Evolutionary conservation across 345 rosid species (phyloP).

Genomic region (Psidium friedrichsthalianum): DNA sequence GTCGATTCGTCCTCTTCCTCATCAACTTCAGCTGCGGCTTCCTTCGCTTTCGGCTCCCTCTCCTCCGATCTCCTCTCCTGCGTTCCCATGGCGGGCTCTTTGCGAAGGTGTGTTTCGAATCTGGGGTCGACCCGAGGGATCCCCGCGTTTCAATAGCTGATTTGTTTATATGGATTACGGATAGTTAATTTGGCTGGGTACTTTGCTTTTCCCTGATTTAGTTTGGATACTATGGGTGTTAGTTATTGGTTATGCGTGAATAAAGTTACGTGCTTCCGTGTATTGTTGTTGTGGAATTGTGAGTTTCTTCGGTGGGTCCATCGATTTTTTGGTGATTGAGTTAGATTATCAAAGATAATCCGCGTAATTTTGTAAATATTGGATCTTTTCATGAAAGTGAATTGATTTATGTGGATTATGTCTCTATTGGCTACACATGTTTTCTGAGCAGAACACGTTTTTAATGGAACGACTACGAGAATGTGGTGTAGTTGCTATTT

Average conservation of each 20-base stretch:
- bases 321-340: background rate
- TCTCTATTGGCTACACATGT: background rate
- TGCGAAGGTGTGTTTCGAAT: background rate
- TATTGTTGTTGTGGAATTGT: background rate
- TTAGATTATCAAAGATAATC: background rate
- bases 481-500: background rate
- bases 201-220: background rate
- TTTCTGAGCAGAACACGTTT: background rate
- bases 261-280: background rate
- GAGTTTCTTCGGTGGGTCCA: background rate
- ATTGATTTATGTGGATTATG: background rate
- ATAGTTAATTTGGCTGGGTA: background rate
- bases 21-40: slow-evolving; percentile 9
- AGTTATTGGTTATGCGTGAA: background rate
- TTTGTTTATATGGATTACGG: background rate
- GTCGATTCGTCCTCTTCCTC: slow-evolving; percentile 33
- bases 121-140: background rate
- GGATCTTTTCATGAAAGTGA: background rate
- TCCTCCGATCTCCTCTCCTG: slow-evolving; percentile 62
- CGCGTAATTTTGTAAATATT: background rate
- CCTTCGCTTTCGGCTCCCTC: slow-evolving; percentile 48
- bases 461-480: background rate
- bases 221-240: background rate
- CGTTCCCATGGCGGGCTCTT: slow-evolving; percentile 52
- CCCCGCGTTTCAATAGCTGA: background rate